phyloP scores from a whole-genome alignment of 305 asterid species.

The Solanum chacoense region DNA sequence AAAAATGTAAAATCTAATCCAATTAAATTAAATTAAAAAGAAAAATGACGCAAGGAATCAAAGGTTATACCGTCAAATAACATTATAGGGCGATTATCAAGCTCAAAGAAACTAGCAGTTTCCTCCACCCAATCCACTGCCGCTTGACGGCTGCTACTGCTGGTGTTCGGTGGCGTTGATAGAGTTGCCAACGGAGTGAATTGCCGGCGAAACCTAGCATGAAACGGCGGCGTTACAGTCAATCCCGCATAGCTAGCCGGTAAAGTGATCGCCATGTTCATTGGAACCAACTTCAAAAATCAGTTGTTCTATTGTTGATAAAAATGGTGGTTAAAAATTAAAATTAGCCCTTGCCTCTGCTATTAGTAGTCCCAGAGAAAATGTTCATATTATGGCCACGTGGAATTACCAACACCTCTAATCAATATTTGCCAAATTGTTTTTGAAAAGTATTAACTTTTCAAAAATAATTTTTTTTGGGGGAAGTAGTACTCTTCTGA shows the following conservation, averaged over 20 bases:
- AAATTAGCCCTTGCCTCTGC: neutral
- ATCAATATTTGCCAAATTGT: neutral
- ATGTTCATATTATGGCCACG: neutral
- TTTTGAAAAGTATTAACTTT: neutral
- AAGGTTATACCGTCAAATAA: slow-evolving; percentile 60
- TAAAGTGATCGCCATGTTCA: slow-evolving; percentile 36
- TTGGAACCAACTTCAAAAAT: neutral
- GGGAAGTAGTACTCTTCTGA: neutral
- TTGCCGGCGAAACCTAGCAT: slow-evolving; percentile 16
- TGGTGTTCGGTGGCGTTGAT: slow-evolving; percentile 28
- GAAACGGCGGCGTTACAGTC: slow-evolving; percentile 19
- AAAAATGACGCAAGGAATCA: neutral
- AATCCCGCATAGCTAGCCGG: slow-evolving; percentile 18
- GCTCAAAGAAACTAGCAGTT: slow-evolving; percentile 58
- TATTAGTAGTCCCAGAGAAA: neutral
- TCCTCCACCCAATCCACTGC: slow-evolving; percentile 58
- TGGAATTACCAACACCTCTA: neutral
- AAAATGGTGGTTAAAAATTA: neutral
- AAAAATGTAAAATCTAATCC: neutral
- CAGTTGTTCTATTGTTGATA: neutral
- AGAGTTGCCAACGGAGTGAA: slow-evolving; percentile 22
- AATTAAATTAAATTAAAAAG: neutral
- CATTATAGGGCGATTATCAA: slow-evolving; percentile 89
- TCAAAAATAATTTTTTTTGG: neutral
- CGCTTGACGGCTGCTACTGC: slow-evolving; percentile 17